Evolutionary conservation across 495 filamentous ascomycete species (phyloP), one percentile per base, ranked within the genome.

Genomic region (Evansstolkia leycettana): DNA sequence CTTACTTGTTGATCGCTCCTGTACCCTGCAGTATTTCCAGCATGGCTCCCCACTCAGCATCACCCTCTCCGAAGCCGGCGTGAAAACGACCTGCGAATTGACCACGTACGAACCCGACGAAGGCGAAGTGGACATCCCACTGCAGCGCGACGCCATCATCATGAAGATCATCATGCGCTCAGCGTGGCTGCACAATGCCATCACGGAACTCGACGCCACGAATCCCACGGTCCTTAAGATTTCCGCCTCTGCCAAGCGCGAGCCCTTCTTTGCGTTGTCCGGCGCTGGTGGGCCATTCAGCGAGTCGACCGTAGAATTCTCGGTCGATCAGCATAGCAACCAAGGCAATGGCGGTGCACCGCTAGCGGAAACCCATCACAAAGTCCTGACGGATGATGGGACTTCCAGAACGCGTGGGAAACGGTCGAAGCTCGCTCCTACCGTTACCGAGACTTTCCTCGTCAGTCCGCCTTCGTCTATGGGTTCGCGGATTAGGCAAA

Each of bases 101-200:
- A 80, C 76, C n/a, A 94, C 90, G 5, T 98, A 94, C 51, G 76
- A 87, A 33, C 72, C 85, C 17, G 64, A 64, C 17, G 65, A 65
- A 11, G 70, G 70, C 23, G 56, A 67, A 39, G 52, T 71, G 13
- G 83, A 90, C 34, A 94, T 96, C 23, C 89, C 88, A 7, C 76
- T 94, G 20, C 74, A 83, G 48, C 73, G 82, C 25, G 75, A 88
- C 27, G 69, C 75, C 25, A 67, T 94, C 4, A 70, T 77, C 25
- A 82, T 90, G 63, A 98, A 98, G 46, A 84, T 94, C 36, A 96
- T 98, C 55, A 94, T 92, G 78, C 79, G 82, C 36, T 74, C 82
- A 20, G 71, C 72, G 36, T 87, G 77, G 74, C 69, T 95, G 10
- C 71, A 85, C 34, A 85, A 94, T 53, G 79, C 82, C n/a, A 68